Percentiles rank a stretch among this genome's conserved stretches.
Conservation (phyloP, 306 rosid species). For the Dryas alaskensis region DNA sequence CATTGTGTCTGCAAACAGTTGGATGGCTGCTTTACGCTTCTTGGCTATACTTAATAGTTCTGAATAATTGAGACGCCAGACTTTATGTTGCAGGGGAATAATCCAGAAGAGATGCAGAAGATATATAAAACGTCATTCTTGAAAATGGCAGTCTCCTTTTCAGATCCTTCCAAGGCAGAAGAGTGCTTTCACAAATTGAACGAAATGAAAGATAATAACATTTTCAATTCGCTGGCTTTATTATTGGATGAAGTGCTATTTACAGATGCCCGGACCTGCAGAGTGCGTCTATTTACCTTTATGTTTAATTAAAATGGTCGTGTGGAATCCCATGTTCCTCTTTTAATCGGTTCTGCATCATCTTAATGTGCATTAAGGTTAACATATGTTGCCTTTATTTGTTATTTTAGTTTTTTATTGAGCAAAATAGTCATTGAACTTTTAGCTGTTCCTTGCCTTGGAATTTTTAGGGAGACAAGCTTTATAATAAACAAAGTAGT, state of each 20-base stretch:
- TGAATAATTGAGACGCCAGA: constrained; percentile 14
- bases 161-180: constrained; percentile 72
- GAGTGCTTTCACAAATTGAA: constrained; percentile 66
- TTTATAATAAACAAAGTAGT: background rate
- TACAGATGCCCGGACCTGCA: constrained; percentile 36
- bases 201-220: constrained; percentile 62
- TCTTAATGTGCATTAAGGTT: background rate
- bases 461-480: background rate
- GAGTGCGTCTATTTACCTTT: constrained; percentile 46
- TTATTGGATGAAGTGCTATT: constrained; percentile 55
- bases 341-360: background rate
- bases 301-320: background rate
- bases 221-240: constrained; percentile 57
- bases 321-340: background rate
- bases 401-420: background rate
- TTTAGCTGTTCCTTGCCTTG: background rate
- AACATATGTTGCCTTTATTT: background rate
- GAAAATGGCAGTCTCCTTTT: constrained; percentile 66
- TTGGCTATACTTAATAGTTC: constrained; percentile 17
- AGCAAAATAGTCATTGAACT: background rate
- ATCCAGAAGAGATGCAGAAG: constrained; percentile 59
- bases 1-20: background rate
- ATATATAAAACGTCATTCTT: constrained; percentile 43
- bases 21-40: constrained; percentile 8
- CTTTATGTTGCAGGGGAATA: constrained; percentile 54